Conservation (phyloP, 192 early-diverging fungal species). For the Nowakowskiella sp. region DNA sequence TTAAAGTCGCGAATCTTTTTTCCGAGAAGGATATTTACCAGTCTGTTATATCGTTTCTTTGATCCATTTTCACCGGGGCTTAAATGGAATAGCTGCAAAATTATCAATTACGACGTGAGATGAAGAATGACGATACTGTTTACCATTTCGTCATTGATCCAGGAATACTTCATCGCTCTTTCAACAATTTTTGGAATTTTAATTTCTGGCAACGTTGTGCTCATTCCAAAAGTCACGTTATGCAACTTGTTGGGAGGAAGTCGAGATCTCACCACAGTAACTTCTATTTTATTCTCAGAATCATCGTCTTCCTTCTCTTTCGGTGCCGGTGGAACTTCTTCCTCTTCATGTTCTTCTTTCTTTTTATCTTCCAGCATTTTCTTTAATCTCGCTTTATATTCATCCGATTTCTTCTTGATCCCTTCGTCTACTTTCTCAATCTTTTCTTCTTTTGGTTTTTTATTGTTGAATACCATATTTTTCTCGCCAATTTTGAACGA, state of each 20-base stretch:
- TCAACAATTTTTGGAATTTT: constrained; percentile 29
- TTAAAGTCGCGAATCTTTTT: background rate
- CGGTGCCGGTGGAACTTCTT: no score
- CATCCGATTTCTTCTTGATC: constrained; percentile 23
- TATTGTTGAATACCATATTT: background rate
- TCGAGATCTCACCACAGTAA: constrained; percentile 2
- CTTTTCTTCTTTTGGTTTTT: constrained; percentile 12
- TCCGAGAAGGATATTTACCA: background rate
- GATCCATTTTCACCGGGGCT: constrained; percentile 3
- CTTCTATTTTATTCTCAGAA: constrained; percentile 21
- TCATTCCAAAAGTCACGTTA: background rate
- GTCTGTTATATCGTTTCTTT: background rate
- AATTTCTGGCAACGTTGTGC: constrained; percentile 12
- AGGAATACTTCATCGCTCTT: constrained; percentile 25
- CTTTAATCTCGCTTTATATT: constrained; percentile 41
- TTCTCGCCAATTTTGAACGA: constrained; percentile 4
- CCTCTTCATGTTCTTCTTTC: constrained; percentile 19
- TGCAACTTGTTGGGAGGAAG: background rate
- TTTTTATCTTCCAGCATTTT: constrained; percentile 27
- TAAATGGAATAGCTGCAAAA: constrained; percentile 4
- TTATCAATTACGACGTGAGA: background rate
- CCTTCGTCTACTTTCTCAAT: constrained; percentile 7
- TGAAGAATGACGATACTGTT: constrained; percentile 11
- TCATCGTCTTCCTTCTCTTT: background rate
- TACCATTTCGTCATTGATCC: constrained; percentile 40